Evolutionary conservation across 495 filamentous ascomycete species (phyloP).

Genomic region (Pseudotulostoma volvatum): DNA sequence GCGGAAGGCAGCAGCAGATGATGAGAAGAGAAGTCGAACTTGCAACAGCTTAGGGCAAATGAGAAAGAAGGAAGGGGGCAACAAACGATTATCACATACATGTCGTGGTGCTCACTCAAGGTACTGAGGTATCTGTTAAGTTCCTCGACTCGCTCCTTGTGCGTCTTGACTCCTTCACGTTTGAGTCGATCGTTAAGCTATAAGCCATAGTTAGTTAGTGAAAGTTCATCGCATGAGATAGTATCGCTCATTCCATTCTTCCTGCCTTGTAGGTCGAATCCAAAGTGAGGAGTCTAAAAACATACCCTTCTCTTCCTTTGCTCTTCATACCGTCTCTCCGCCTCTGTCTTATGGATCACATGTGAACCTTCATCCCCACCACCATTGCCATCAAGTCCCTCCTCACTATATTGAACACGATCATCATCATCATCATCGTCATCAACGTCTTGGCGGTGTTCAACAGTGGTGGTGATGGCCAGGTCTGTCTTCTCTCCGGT

Average conservation of each 20-base stretch:
- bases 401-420: background rate
- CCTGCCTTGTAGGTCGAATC: background rate
- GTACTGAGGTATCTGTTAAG: slow-evolving; percentile 83
- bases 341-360: slow-evolving; percentile 55
- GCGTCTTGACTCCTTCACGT: slow-evolving; percentile 77
- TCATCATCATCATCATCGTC: slow-evolving; percentile 2
- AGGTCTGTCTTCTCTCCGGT: slow-evolving; percentile 1
- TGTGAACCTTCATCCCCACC: background rate
- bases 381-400: background rate
- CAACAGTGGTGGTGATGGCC: too few species aligned
- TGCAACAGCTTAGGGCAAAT: slow-evolving; percentile 1
- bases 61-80: too few species aligned
- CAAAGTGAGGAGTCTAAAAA: slow-evolving; percentile 7
- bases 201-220: slow-evolving; percentile 8
- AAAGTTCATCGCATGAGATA: background rate
- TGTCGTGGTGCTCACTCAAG: slow-evolving; percentile 94
- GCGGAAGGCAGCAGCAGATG: too few species aligned
- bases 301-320: slow-evolving; percentile 60
- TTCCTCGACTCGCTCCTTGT: slow-evolving; percentile 93
- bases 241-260: too few species aligned
- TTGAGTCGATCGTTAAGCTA: slow-evolving; percentile 58
- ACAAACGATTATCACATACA: slow-evolving; percentile 52
- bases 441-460: background rate
- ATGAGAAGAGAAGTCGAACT: too few species aligned
- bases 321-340: slow-evolving; percentile 70